Evolutionary conservation across 805 yeast species (phyloP), one percentile per base, ranked within the genome.

Genomic region (Lipomyces sp.): DNA sequence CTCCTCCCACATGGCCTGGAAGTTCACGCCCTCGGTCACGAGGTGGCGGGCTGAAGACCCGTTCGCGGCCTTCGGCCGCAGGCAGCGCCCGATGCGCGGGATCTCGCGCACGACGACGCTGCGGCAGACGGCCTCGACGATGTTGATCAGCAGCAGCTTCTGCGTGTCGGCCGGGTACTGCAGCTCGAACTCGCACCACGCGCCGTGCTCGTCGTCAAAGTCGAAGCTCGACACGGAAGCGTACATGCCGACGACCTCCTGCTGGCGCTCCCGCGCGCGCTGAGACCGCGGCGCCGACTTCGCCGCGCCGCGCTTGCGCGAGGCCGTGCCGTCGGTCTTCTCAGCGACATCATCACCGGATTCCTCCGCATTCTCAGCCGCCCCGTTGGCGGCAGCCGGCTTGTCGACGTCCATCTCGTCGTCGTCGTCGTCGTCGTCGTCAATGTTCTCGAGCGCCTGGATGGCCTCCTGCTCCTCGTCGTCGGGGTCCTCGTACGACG

Each of bases 21-120:
- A 93, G 73, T 93, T 93, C 45, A 93, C 98, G 72, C 99, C 99
- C 71, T 95, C 99, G 21, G 99, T 91, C 51, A 93, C 85, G 62
- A 95, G 76, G 36, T 78, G 76, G 61, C 96, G 82, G 62, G 79
- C 47, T 11, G 26, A 41, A 1, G 59, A 47, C 16, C 59, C 59
- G 43, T 51, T 47, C 11, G 43, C 44, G 4, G 53, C 48, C 16
- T 53, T 48, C 11, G 38, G 44, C 4, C 58, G 53, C 13, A 55
- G 23, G 77, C 98, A 90, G 70, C 98, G 84, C 26, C 96, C 97
- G 65, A 93, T 91, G 48, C 77, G 75, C 49, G 93, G 84, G 59
- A 90, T 83, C 71, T 95, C 96, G 63, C 97, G 84, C 18, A 93
- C 96, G 57, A 93, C 96, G 47, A 88, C 86, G 59, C 78, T 78